These are phyloP conservation scores for Calonectria fujianensis DNA, from an alignment of 2,329 filamentous ascomycete genomes.

Conservation along the genomic window DNA sequence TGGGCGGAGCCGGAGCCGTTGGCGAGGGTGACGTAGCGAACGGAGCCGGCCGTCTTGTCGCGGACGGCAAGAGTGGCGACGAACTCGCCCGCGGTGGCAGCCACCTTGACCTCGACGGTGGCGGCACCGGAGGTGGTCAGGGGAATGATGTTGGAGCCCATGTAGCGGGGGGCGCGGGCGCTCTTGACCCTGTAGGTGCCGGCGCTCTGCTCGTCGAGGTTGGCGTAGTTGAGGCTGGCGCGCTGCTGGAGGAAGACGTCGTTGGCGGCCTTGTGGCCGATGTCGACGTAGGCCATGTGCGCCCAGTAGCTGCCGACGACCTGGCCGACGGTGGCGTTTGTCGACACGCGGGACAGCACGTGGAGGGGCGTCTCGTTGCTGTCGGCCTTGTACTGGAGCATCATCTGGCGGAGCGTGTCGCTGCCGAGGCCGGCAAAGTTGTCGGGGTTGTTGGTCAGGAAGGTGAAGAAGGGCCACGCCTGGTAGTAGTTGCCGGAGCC, in stretches of 20 bases:
- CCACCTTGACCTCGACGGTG: conserved; percentile 59
- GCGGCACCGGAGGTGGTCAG: conserved; percentile 59
- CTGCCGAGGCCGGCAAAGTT: conserved; percentile 63
- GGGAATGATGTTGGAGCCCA: conserved; percentile 70
- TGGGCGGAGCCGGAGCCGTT: conserved; percentile 59
- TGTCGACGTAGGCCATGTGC: conserved; percentile 71
- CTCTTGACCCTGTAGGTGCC: conserved; percentile 66
- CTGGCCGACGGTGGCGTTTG: conserved; percentile 58
- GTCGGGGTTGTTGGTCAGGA: conserved; percentile 69
- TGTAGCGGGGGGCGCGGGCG: conserved; percentile 66
- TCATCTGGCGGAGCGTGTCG: conserved; percentile 64
- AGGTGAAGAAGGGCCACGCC: conserved; percentile 70
- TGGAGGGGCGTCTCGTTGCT: conserved; percentile 72
- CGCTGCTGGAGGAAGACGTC: conserved; percentile 61
- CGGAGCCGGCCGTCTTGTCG: conserved; percentile 50
- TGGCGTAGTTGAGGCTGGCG: conserved; percentile 63
- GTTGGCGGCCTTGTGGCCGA: conserved; percentile 65
- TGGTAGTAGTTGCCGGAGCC: conserved; percentile 70
- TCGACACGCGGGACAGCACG: conserved; percentile 63
- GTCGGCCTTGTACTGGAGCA: conserved; percentile 63
- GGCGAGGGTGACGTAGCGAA: conserved; percentile 61
- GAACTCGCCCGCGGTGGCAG: conserved; percentile 59
- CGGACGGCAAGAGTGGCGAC: conserved; percentile 65
- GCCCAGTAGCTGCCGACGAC: conserved; percentile 71
- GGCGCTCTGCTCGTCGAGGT: conserved; percentile 61